Evolutionary conservation across 2,329 filamentous ascomycete species (phyloP).

Genomic region (Colletotrichum cuscutae): DNA sequence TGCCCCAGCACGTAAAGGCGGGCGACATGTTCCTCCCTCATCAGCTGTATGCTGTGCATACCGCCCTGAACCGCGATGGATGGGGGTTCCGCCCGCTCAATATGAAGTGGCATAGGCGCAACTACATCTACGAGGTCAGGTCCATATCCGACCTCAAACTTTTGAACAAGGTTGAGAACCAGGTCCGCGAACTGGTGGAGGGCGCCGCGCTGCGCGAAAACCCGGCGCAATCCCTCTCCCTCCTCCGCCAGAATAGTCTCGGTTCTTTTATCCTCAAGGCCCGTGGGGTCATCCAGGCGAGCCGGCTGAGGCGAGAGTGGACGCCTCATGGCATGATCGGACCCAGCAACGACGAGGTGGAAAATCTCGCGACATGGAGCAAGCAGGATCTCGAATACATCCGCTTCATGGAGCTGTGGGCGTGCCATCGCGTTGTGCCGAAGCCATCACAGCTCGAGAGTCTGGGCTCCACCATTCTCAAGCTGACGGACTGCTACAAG

Average conservation of each 20-base stretch:
- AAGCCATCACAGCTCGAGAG: slow-evolving; percentile 34
- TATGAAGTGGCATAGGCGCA: slow-evolving; percentile 42
- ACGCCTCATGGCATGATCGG: slow-evolving; percentile 62
- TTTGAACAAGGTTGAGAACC: slow-evolving; percentile 59
- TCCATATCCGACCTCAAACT: slow-evolving; percentile 55
- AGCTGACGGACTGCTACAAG: slow-evolving; percentile 68
- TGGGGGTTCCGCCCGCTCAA: slow-evolving; percentile 67
- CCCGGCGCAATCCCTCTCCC: slow-evolving; percentile 15
- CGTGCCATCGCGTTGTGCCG: slow-evolving; percentile 41
- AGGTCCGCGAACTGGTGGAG: slow-evolving; percentile 66
- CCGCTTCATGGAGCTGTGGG: slow-evolving; percentile 76
- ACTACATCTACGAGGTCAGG: slow-evolving; percentile 54
- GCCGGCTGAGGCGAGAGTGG: slow-evolving; percentile 59
- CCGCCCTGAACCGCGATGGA: slow-evolving; percentile 68
- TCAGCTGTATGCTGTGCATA: slow-evolving; percentile 76
- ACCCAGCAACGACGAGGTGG: slow-evolving; percentile 41
- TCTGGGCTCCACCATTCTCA: slow-evolving; percentile 67
- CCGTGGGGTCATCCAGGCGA: slow-evolving; percentile 60
- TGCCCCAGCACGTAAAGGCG: slow-evolving; percentile 48
- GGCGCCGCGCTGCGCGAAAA: slow-evolving; percentile 37
- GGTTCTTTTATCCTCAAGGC: slow-evolving; percentile 61
- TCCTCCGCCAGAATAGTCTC: slow-evolving; percentile 45
- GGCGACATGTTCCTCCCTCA: slow-evolving; percentile 53
- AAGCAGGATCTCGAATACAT: slow-evolving; percentile 66
- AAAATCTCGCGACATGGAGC: slow-evolving; percentile 51